Conservation (phyloP, 208 protist species). For the Vickermania spadyakhi region DNA sequence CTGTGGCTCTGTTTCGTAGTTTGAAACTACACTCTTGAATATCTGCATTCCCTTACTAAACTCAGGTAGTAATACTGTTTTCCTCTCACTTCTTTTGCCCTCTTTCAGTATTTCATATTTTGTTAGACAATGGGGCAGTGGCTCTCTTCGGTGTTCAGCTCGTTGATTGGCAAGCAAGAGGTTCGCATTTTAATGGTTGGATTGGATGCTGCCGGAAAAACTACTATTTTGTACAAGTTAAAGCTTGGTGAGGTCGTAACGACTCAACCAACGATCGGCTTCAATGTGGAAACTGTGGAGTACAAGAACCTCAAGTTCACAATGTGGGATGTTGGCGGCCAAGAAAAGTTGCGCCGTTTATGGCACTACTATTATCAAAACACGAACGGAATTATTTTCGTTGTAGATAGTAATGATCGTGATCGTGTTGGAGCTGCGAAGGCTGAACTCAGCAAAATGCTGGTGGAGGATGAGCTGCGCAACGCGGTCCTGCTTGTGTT, state of each 20-base stretch:
- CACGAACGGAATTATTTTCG: constrained; percentile 92
- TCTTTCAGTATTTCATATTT: not conserved
- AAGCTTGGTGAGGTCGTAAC: constrained; percentile 87
- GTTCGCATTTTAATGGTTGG: constrained; percentile 93
- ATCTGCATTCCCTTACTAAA: not conserved
- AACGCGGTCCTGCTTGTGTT: constrained; percentile 93
- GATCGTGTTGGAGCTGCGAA: constrained; percentile 75
- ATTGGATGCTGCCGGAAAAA: constrained; percentile 94
- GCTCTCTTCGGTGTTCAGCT: constrained; percentile 11
- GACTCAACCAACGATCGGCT: constrained; percentile 90
- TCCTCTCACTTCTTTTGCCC: not conserved
- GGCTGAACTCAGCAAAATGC: constrained; percentile 87
- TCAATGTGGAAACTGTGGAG: constrained; percentile 93
- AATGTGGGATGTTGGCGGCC: constrained; percentile 89
- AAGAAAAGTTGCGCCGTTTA: constrained; percentile 88
- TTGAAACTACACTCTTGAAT: not conserved
- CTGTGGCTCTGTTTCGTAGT: not conserved
- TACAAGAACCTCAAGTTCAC: constrained; percentile 92
- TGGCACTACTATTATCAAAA: constrained; percentile 93
- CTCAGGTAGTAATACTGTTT: not conserved
- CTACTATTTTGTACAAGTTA: constrained; percentile 93
- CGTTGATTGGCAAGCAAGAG: constrained; percentile 86
- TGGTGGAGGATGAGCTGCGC: constrained; percentile 91
- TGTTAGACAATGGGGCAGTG: constrained; percentile 1
- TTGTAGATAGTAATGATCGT: constrained; percentile 89